phyloP scores from a whole-genome alignment of 2,329 filamentous ascomycete genomes.

The Penicillium psychrosexuale region DNA sequence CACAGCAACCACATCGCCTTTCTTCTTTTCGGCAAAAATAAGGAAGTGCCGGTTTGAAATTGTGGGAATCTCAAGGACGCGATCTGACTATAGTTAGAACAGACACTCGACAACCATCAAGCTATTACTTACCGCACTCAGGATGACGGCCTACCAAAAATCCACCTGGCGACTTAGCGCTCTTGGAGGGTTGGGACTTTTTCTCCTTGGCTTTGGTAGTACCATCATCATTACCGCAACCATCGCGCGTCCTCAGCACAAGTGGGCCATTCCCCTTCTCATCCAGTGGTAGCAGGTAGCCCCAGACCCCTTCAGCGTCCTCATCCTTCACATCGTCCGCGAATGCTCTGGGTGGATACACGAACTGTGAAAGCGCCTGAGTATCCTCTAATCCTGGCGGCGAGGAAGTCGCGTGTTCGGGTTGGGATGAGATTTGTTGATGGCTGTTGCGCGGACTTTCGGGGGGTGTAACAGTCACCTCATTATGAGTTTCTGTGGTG shows the following conservation, averaged over 20 bases:
- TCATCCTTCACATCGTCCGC: slow-evolving; percentile 84
- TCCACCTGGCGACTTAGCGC: slow-evolving; percentile 66
- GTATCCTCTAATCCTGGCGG: slow-evolving; percentile 66
- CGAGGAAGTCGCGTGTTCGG: slow-evolving; percentile 50
- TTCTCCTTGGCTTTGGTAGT: slow-evolving; percentile 32
- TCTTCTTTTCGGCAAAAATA: slow-evolving; percentile 55
- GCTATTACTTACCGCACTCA: slow-evolving; percentile 72
- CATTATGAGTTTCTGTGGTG: slow-evolving; percentile 62
- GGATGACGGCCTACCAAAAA: slow-evolving; percentile 90
- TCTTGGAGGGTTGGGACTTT: slow-evolving; percentile 51
- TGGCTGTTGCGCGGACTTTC: slow-evolving; percentile 56
- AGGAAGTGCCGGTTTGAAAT: slow-evolving; percentile 75
- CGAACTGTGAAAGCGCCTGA: slow-evolving; percentile 75
- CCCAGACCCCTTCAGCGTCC: slow-evolving; percentile 84
- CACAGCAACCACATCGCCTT: slow-evolving; percentile 63
- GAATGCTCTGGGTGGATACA: slow-evolving; percentile 67
- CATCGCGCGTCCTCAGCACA: slow-evolving; percentile 70
- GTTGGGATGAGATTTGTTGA: slow-evolving; percentile 43
- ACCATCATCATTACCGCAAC: slow-evolving; percentile 56
- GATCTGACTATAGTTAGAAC: slow-evolving; percentile 52
- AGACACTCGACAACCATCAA: background rate
- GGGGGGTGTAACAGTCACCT: slow-evolving; percentile 68
- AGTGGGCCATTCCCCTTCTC: slow-evolving; percentile 64
- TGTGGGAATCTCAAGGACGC: slow-evolving; percentile 70
- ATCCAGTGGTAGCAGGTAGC: slow-evolving; percentile 83